Percentiles rank a stretch among this genome's conserved stretches.
Conservation (phyloP, 148 eudicot species). For the Spergularia bocconei region DNA sequence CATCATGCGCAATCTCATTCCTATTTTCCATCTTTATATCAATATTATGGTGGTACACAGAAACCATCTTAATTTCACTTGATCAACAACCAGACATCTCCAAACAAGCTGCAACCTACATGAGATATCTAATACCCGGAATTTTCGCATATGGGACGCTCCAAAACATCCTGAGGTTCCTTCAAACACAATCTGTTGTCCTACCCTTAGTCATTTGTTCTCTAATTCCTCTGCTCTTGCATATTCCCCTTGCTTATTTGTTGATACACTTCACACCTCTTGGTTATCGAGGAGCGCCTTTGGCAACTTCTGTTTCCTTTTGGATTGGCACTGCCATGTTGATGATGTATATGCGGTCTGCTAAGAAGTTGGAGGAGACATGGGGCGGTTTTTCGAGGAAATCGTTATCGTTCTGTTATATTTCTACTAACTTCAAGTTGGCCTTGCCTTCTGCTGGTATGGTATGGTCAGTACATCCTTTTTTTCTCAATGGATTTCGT, state of each 20-base stretch:
- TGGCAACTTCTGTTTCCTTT: constrained; percentile 61
- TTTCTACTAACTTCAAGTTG: constrained; percentile 44
- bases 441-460: constrained; percentile 86
- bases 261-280: constrained; percentile 48
- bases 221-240: constrained; percentile 43
- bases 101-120: constrained; percentile 51
- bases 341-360: constrained; percentile 34
- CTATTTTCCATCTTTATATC: constrained; percentile 54
- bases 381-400: constrained; percentile 63
- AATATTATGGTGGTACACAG: constrained; percentile 67
- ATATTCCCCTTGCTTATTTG: constrained; percentile 39
- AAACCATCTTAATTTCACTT: constrained; percentile 49
- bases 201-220: constrained; percentile 51
- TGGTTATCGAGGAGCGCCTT: constrained; percentile 60
- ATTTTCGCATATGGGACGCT: constrained; percentile 57
- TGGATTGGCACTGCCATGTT: constrained; percentile 54
- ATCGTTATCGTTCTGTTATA: constrained; percentile 41
- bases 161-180: constrained; percentile 71
- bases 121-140: constrained; percentile 61
- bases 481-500: neutral
- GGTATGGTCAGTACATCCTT: constrained; percentile 56
- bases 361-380: constrained; percentile 45
- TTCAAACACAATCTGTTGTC: constrained; percentile 69
- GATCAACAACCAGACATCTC: constrained; percentile 62
- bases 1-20: constrained; percentile 66